Evolutionary conservation across 345 rosid genomes (phyloP).

Genomic region (Heritiera fomes): DNA sequence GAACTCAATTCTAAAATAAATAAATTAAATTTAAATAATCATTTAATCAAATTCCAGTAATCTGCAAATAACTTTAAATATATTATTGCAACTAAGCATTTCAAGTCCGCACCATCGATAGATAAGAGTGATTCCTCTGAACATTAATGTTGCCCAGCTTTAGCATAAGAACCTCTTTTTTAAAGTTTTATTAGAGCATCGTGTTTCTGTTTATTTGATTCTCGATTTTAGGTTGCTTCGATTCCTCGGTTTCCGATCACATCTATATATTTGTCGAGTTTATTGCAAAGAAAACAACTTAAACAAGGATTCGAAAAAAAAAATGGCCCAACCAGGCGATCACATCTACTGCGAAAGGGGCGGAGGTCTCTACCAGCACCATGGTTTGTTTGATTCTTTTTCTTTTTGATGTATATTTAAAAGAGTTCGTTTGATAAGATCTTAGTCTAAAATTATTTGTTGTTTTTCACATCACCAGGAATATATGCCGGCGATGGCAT

Average conservation of each 20-base stretch:
- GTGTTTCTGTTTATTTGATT: not conserved
- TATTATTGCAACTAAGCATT: no score
- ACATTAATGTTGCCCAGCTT: not conserved
- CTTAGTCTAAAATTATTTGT: not conserved
- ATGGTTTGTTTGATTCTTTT: not conserved
- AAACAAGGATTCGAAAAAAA: not conserved
- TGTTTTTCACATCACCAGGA: not conserved
- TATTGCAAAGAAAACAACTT: not conserved
- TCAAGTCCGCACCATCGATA: no score
- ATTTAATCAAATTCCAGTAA: no score
- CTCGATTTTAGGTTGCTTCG: not conserved
- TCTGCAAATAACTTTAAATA: no score
- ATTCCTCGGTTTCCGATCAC: not conserved
- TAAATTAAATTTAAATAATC: no score
- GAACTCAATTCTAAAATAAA: no score
- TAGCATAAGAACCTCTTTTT: not conserved
- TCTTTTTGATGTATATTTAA: no score
- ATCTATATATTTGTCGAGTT: not conserved
- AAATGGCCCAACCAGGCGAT: not conserved
- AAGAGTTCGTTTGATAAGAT: no score
- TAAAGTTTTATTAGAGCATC: not conserved
- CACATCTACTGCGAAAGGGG: not conserved
- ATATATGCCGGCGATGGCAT: not conserved
- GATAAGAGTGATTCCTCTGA: no score
- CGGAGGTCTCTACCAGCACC: not conserved